A percentile compares a stretch with the other conserved stretches of the same genome.
phyloP scores from a whole-genome alignment of 495 filamentous ascomycete species.

The Talaromyces liani region DNA sequence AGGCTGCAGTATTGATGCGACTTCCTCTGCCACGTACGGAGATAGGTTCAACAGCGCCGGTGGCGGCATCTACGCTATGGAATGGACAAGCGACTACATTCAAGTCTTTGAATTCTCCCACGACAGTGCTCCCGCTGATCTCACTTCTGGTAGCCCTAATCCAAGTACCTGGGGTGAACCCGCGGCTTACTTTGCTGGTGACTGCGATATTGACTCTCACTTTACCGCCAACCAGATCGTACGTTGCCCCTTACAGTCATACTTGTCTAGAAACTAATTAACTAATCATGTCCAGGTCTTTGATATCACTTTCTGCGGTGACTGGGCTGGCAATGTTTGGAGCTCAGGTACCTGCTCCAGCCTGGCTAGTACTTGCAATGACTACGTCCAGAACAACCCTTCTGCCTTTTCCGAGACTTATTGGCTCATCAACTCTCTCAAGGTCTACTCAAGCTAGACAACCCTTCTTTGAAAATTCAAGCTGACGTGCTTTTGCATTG shows the following conservation, averaged over 20 bases:
- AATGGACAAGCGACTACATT: conserved; percentile 55
- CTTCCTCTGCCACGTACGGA: conserved; percentile 40
- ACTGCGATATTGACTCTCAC: conserved; percentile 52
- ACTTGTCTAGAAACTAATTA: background rate
- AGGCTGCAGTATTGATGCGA: conserved; percentile 44
- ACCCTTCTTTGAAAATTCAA: background rate
- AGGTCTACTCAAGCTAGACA: conserved; percentile 45
- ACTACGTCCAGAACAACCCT: conserved; percentile 57
- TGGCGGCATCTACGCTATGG: conserved; percentile 57
- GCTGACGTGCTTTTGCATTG: background rate
- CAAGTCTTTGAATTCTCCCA: conserved; percentile 54
- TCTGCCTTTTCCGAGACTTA: conserved; percentile 53
- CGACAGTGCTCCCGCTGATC: conserved; percentile 42
- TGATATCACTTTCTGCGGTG: conserved; percentile 63
- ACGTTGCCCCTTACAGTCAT: conserved; percentile 9
- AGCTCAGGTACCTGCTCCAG: conserved; percentile 19
- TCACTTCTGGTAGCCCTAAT: conserved; percentile 42
- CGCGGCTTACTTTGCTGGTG: conserved; percentile 47
- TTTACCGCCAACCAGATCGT: conserved; percentile 59
- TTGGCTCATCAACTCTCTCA: conserved; percentile 60
- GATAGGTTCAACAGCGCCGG: conserved; percentile 46
- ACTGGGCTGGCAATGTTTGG: conserved; percentile 50
- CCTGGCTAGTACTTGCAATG: conserved; percentile 44
- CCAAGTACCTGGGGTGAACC: conserved; percentile 54
- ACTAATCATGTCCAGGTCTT: conserved; percentile 34